These are phyloP conservation scores for Penicillium crustosum DNA, from an alignment of 2,329 filamentous ascomycete genomes.

Conservation along the genomic window DNA sequence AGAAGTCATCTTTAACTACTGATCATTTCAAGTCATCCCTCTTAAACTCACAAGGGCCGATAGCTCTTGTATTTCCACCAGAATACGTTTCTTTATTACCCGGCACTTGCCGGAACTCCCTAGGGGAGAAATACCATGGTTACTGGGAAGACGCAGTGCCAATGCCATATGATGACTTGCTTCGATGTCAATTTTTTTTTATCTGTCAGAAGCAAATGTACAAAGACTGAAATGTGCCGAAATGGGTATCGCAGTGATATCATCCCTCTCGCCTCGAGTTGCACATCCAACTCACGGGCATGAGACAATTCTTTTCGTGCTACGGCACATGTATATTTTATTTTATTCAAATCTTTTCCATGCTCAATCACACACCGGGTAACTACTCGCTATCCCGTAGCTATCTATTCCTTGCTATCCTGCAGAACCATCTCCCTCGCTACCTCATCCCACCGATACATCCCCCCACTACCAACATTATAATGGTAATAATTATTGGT, in stretches of 20 bases:
- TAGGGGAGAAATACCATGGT: slow-evolving; percentile 3
- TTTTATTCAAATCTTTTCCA: background rate
- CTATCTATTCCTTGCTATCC: background rate
- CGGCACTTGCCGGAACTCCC: slow-evolving; percentile 4
- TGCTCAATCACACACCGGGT: background rate
- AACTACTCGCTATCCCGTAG: background rate
- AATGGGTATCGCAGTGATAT: background rate
- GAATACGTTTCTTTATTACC: background rate
- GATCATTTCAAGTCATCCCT: background rate
- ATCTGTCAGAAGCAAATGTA: slow-evolving; percentile 18
- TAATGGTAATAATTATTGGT: slow-evolving; percentile 85
- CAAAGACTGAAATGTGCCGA: slow-evolving; percentile 1
- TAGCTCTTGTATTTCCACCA: background rate
- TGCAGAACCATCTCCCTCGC: slow-evolving; percentile 27
- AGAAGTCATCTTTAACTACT: slow-evolving; percentile 18
- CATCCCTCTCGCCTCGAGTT: background rate
- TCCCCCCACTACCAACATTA: slow-evolving; percentile 69
- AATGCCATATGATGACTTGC: slow-evolving; percentile 26
- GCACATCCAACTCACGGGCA: background rate
- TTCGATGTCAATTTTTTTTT: slow-evolving; percentile 21
- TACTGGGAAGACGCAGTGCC: slow-evolving; percentile 10
- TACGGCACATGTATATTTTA: slow-evolving; percentile 12
- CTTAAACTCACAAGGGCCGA: background rate
- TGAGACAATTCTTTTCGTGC: slow-evolving; percentile 1
- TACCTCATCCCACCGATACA: slow-evolving; percentile 66